Base-by-base conservation (phyloP, 192 early-diverging fungal genomes). In the Coemansia sp. region DNA sequence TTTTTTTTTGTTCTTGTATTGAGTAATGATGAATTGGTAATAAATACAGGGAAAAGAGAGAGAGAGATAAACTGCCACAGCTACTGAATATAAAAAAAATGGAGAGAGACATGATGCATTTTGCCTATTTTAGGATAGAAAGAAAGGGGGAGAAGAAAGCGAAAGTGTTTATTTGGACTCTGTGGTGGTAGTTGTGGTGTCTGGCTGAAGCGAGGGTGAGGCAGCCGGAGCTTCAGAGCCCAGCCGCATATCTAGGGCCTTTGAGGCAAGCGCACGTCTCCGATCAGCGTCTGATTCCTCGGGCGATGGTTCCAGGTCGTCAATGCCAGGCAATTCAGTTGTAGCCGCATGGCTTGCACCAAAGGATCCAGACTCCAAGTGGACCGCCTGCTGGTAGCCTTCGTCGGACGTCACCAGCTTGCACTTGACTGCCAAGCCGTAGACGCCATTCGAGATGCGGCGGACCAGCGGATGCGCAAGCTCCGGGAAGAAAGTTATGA, bases 401-500 rank as follows among this genome's bases (percentile, higher is more conserved):
- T 76, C 74, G 34, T 82, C 79, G 7, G 79, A 69, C 5, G 74
- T 68, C 55, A 82, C 65, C 44, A 76, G 21, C 33, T 48, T 63
- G 44, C 63, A 69, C n/a, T 44, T 23, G 35, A 82, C 79, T 0
- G 79, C 79, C 44, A 21, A 38, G 0, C 45, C 34, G n/a, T 82
- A 82, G 5, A 82, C 61, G 0, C 26, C 55, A 3, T 51, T 43
- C 5, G 70, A 62, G 15, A 82, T 6, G 14, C 71, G 63, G n/a
- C 64, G 44, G 33, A 82, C 48, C 8, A 73, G 39, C 34, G 79
- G 79, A 57, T 73, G 74, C 5, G 63, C 67, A 62, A 82, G 44
- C 58, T 94, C 93, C 4, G 96, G 96, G 75, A 94, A 98, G 64
- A 98, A 96, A 20, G 92, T 93, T 1, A 83, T 87, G 63, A 98